Base-by-base conservation (phyloP, 2,329 filamentous ascomycete genomes). In the Aureobasidium sp. region DNA sequence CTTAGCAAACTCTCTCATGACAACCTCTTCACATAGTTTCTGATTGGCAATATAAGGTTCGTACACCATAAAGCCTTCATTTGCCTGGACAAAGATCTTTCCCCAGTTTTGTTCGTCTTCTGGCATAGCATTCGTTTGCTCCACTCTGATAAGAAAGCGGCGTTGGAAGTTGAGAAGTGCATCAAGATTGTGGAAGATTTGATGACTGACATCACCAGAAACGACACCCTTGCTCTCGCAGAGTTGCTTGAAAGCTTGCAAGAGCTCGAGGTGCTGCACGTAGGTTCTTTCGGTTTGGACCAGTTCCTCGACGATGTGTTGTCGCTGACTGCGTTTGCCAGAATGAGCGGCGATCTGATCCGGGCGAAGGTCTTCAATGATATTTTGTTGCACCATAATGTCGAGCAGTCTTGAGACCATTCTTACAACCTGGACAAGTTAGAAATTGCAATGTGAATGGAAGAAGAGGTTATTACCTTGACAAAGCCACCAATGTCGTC, bases 41-140 rank as follows among this genome's bases (percentile, higher is more conserved):
- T 97, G 93, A 71, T 99, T 99, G 37, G 94, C 91, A 68, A 97
- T 97, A 70, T 97, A 99, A 1, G 92, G 92, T 70, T 96, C 90
- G 73, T 99, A 99, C 64, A 96, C 92, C 65, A 88, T 85, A 74
- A 99, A 97, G 0, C 86, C 85, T 63, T 94, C 90, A 72, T 94
- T 90, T 71, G 93, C 91, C 15, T 86, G 80, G 15, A 89, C 82
- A 71, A 97, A 97, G 0, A 95, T 84, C n/a, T 85, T 82, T n/a
- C 94, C 94, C 94, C 94, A 99, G 72, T 93, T 89, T 73, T 99
- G 94, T 64, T 84, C 81, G 4, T 82, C 77, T 64, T 87, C 82
- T 0, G 90, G 83, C 76, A 91, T 84, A 3, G 90, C 91, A 70
- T 97, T 96, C 40, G 92, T 95, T 31, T 95, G 95, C 77, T 99